A percentile compares a stretch with the other conserved stretches of the same genome.
These are phyloP conservation scores for Biancaea sappan DNA, from an alignment of 306 rosid species.

Conservation along the genomic window DNA sequence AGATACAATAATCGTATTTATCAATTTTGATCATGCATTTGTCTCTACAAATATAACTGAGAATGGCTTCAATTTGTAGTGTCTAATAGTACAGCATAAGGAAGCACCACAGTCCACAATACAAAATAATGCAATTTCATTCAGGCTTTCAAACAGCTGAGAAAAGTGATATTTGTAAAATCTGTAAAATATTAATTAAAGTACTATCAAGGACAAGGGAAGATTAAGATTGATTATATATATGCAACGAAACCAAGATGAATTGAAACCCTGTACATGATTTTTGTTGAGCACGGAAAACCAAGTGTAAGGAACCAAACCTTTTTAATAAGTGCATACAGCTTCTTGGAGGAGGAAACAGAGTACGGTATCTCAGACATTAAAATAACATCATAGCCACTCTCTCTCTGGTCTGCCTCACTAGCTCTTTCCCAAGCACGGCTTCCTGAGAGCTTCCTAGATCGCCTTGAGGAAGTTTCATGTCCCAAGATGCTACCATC, in stretches of 20 bases:
- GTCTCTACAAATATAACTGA: not conserved
- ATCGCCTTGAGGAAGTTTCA: conserved; percentile 77
- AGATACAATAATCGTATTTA: not conserved
- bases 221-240: not conserved
- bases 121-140: conserved; percentile 12
- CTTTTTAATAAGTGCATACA: conserved; percentile 74
- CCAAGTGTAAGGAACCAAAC: conserved; percentile 47
- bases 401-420: conserved; percentile 73
- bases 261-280: conserved; percentile 17
- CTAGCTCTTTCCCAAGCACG: conserved; percentile 98
- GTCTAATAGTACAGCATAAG: not conserved
- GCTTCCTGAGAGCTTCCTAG: conserved; percentile 94
- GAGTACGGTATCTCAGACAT: conserved; percentile 85
- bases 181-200: not conserved
- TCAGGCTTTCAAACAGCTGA: not conserved
- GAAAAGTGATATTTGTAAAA: not conserved
- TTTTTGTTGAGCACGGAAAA: not conserved
- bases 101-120: not conserved
- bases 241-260: not conserved
- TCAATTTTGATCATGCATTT: conserved; percentile 16
- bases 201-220: not conserved
- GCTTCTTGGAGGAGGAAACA: conserved; percentile 65
- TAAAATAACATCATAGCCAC: conserved; percentile 89
- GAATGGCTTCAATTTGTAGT: not conserved
- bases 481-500: conserved; percentile 91